Evolutionary conservation across 169 alveolate genomes (phyloP), one percentile per base, ranked within the genome.

Genomic region (Eimeria maxima): DNA sequence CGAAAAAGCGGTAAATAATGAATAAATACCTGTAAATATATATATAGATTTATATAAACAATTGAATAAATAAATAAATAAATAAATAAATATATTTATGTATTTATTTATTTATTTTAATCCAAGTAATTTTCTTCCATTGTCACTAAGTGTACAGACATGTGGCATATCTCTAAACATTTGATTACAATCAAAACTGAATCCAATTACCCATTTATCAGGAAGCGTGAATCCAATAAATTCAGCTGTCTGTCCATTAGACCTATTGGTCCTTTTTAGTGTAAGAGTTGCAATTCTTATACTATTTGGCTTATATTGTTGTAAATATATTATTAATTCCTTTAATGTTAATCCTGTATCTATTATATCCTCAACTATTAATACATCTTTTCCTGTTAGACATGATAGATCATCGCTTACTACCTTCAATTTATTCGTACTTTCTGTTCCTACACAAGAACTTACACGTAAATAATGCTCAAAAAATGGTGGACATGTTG

Each of bases 381-480:
- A 96, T n/a, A 97, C 98, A 53, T 97, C 95, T 67, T 97, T 97
- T 42, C 69, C 98, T 65, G 69, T 63, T 27, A 97, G 87, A 80
- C 96, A 69, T 16, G 97, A 95, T 93, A 97, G 93, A 50, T 97
- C 98, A 78, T 97, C 98, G 42, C 95, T 38, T 14, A 93, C 27
- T 16, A 96, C 95, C 53, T 83, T 45, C 89, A 96, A 93, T 80
- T 86, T 29, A n/a, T 78, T 38, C 24, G 73, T 33, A 38, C 97
- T 96, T 47, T 80, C 63, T n/a, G 94, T 94, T 24, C 97, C 96
- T n/a, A 60, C 86, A 76, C 96, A 96, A 18, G 97, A 94, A 67
- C 96, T 97, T 45, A 97, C 96, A 44, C 98, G 97, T 27, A 97
- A 94, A 74, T 97, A 97, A 81, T 97, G 98, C 94, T 97, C 98